Base-by-base conservation (phyloP, 2,329 filamentous ascomycete genomes). In the Botrytis paeoniae region DNA sequence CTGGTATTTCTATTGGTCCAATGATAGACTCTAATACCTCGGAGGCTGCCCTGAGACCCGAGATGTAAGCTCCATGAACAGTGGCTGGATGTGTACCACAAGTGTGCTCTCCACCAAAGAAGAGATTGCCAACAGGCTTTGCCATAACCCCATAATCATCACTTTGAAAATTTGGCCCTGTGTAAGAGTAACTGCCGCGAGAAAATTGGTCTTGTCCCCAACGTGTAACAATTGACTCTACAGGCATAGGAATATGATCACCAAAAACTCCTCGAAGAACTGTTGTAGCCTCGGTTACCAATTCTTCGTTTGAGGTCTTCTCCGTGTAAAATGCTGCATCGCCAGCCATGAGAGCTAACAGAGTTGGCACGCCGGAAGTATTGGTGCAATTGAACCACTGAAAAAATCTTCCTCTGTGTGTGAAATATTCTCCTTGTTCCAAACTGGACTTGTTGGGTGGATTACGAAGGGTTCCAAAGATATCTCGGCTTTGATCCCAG, bases 361-460 rank as follows among this genome's bases (percentile, higher is more conserved):
- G 86, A 69, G 94, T 94, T 1, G 93, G 96, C 51, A 97, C 85
- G 0, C 97, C 97, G 63, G 93, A 94, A 4, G 93, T 97, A 77
- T 94, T 93, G 74, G 94, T 92, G 71, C 94, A 94, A 79, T 99
- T 98, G 89, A 97, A 98, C 89, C 97, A 98, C 78, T 99, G 89
- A 79, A 98, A 99, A 83, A 97, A 97, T 37, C 95, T 91, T n/a
- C 95, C 95, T 70, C 95, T 89, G 75, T 90, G 91, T 5, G 87
- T 85, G 8, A 90, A 86, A 79, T 98, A 98, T 76, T 97, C 93
- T 69, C 88, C 88, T 79, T 97, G 94, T 62, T 90, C 86, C 71
- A 95, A 86, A 79, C 94, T 97, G 73, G 90, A 87, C 5, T 87
- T 85, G 74, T 89, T 88, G 35, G 87, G 85, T 4, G 95, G 90